A percentile compares a stretch with the other conserved stretches of the same genome.
These are phyloP conservation scores for Pseudopithomyces chartarum DNA, from an alignment of 2,329 filamentous ascomycete genomes.

Conservation along the genomic window DNA sequence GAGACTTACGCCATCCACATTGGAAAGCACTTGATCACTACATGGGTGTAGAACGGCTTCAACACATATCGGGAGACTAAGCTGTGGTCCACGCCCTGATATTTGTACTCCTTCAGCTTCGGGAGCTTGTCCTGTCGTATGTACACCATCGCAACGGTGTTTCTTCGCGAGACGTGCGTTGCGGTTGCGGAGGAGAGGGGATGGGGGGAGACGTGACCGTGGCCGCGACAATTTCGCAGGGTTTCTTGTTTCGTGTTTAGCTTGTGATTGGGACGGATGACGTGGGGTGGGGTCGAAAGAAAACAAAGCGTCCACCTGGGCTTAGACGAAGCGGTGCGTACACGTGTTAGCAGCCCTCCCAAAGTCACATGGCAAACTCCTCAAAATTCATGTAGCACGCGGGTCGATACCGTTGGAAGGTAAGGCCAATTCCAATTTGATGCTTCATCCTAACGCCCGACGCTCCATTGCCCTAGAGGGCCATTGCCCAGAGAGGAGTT, in stretches of 20 bases:
- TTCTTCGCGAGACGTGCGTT: slow-evolving; percentile 1
- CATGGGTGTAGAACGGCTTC: slow-evolving; percentile 96
- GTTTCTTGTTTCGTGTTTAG: slow-evolving; percentile 24
- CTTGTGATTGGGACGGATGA: slow-evolving; percentile 36
- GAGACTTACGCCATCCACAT: slow-evolving; percentile 82
- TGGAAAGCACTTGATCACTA: slow-evolving; percentile 93
- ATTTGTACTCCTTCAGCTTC: slow-evolving; percentile 92
- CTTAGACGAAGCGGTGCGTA: not conserved
- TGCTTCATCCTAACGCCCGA: not conserved
- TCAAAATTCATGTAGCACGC: not conserved
- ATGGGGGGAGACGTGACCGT: slow-evolving; percentile 8
- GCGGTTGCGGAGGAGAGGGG: not conserved
- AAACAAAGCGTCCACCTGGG: not conserved
- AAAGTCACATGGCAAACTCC: not conserved
- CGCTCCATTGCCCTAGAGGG: not conserved
- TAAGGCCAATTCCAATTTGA: not conserved
- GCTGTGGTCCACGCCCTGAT: slow-evolving; percentile 88
- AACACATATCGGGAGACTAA: slow-evolving; percentile 89
- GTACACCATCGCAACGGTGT: slow-evolving; percentile 74
- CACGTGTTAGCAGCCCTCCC: not conserved
- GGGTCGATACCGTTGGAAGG: not conserved
- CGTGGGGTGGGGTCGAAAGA: slow-evolving; percentile 22
- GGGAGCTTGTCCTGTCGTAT: slow-evolving; percentile 89
- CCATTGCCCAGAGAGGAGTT: not conserved
- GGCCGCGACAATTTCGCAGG: slow-evolving; percentile 12